Evolutionary conservation across 139 green algal species (phyloP).

Genomic region (Nannochloris sp.): DNA sequence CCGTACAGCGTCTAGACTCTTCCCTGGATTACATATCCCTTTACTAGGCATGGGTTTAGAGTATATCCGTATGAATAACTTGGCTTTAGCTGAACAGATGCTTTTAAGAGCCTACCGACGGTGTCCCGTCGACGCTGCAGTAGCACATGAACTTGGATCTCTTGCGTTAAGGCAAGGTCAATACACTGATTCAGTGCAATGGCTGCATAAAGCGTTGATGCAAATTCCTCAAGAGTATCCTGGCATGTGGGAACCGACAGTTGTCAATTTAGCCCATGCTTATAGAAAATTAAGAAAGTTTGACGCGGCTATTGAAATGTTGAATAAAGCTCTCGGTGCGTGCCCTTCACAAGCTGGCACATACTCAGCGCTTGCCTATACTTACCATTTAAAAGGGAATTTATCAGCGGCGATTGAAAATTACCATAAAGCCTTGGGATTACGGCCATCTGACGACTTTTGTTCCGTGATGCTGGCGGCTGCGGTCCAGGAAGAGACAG

Average conservation of each 20-base stretch:
- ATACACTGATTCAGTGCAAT: conserved; percentile 30
- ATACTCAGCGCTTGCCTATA: conserved; percentile 67
- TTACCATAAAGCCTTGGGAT: conserved; percentile 80
- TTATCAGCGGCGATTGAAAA: conserved; percentile 59
- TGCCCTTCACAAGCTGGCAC: conserved; percentile 42
- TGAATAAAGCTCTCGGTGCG: conserved; percentile 1
- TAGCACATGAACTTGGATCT: conserved; percentile 84
- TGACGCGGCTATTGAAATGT: conserved; percentile 11
- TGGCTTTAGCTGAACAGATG: conserved; percentile 63
- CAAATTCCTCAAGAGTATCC: conserved; percentile 21
- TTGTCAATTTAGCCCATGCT: conserved; percentile 83
- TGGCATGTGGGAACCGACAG: conserved; percentile 62
- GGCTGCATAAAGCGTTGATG: conserved; percentile 47
- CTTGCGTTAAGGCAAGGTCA: conserved; percentile 55
- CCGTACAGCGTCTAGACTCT: conserved; percentile 84
- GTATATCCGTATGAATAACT: conserved; percentile 86
- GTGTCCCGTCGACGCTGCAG: conserved; percentile 75
- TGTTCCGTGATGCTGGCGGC: conserved; percentile 66
- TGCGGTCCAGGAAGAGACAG: conserved; percentile 51
- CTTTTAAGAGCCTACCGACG: conserved; percentile 53
- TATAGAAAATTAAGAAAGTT: conserved; percentile 67
- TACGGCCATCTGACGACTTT: conserved; percentile 73
- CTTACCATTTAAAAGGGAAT: conserved; percentile 65
- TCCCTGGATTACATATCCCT: conserved; percentile 86
- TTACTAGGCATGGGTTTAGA: conserved; percentile 83